Base-by-base conservation (phyloP, 495 filamentous ascomycete species). In the Clohesyomyces aquaticus region DNA sequence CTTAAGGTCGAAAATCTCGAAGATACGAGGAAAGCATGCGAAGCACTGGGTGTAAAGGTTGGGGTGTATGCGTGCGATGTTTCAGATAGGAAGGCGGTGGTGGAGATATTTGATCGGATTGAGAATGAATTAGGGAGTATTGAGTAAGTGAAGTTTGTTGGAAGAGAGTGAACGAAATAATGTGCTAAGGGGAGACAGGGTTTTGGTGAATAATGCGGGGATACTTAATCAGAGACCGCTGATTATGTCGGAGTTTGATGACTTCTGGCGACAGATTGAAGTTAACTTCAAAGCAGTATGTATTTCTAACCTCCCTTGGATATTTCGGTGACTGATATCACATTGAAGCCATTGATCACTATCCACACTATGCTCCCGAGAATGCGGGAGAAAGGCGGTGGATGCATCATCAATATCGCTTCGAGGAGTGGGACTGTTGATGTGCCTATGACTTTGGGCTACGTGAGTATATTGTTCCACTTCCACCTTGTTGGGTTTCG, bases 251-350 rank as follows among this genome's bases (percentile, higher is more conserved):
- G 45, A 25, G 10, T 64, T 64, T 46, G 23, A 35, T 19, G 19
- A 25, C 18, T 64, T 64, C 54, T 64, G 61, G 61, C 45, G 61
- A 6, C 61, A 58, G 38, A 64, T 64, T 22, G 61, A 64, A 29
- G 61, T 64, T 21, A 64, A 64, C 29, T 64, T 64, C 61, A 64
- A 64, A 58, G 61, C 53, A 10, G 57, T 60, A 52, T 38, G 27
- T 60, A n/a, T n/a, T n/a, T n/a, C n/a, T n/a, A 8, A 26, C 12
- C 28, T 19, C 21, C 19, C 26, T 14, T 19, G 4, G 21, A n/a
- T 11, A n/a, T 26, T 4, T 22, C 25, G 10, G n/a, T 14, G 2
- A 21, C 35, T 22, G 25, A 1, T n/a, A 16, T 58, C 21, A 58
- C 43, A 47, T 49, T 9, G 6, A 18, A 60, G 45, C 61, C 61